Percentiles rank a stretch among this genome's conserved stretches.
phyloP scores from a whole-genome alignment of 2,329 filamentous ascomycete genomes.

The Cytospora chrysosperma region DNA sequence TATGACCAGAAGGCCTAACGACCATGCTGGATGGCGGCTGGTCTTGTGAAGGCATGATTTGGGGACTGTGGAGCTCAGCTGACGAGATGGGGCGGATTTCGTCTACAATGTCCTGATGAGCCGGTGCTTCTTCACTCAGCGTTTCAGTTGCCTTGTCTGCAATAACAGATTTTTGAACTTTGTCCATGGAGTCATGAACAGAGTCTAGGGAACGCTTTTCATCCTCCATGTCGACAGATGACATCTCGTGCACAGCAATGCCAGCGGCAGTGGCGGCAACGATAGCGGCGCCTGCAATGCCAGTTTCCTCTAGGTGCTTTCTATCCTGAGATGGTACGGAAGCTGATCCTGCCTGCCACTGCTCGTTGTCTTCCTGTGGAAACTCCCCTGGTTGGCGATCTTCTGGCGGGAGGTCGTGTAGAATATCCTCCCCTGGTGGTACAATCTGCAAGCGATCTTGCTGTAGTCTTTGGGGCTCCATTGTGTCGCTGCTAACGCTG shows the following conservation, averaged over 20 bases:
- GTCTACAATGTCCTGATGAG: not conserved
- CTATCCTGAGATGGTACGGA: not conserved
- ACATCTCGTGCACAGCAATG: slow-evolving; percentile 2
- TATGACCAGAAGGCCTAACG: slow-evolving; percentile 7
- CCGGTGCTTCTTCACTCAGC: not conserved
- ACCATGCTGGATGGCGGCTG: slow-evolving; percentile 26
- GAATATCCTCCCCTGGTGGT: not conserved
- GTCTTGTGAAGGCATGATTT: slow-evolving; percentile 18
- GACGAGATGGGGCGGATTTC: slow-evolving; percentile 1
- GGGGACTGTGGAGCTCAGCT: not conserved
- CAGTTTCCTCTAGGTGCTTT: not conserved
- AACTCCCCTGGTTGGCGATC: not conserved
- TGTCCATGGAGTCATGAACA: not conserved
- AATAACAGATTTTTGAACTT: not conserved
- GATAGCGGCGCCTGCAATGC: not conserved
- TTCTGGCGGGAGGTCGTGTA: not conserved
- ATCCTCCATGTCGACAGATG: not conserved
- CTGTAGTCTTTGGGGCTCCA: not conserved
- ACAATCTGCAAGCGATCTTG: not conserved
- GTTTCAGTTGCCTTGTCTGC: slow-evolving; percentile 8
- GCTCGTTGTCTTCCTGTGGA: not conserved
- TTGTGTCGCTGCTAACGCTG: not conserved
- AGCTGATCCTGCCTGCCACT: not conserved
- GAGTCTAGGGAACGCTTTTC: not conserved
- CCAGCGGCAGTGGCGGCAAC: slow-evolving; percentile 3